Percentiles rank a stretch among this genome's conserved stretches.
Evolutionary conservation across 208 protist species (phyloP).

Genomic region (Trichomonas gallinae): DNA sequence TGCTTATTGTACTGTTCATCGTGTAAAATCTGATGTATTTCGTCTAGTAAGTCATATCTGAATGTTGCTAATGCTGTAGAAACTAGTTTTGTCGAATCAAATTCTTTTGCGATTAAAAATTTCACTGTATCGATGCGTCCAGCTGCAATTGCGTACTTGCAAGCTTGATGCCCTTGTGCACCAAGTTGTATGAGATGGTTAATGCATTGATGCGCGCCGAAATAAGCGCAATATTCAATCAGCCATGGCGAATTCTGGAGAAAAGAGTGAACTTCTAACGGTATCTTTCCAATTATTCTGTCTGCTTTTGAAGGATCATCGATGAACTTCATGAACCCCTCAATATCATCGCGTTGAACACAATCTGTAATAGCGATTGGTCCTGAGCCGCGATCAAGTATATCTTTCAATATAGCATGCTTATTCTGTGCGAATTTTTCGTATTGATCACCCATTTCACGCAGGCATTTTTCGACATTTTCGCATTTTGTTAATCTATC

Average conservation of each 20-base stretch:
- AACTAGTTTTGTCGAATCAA: background rate
- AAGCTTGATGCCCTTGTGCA: background rate
- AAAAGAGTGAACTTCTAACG: background rate
- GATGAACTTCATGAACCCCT: background rate
- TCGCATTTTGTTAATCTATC: background rate
- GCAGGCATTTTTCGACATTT: background rate
- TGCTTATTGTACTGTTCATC: background rate
- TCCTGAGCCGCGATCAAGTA: background rate
- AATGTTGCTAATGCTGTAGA: background rate
- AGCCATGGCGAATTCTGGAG: background rate
- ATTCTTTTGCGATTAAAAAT: background rate
- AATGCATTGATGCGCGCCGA: background rate
- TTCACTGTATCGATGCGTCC: background rate
- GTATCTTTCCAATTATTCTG: background rate
- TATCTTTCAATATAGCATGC: background rate
- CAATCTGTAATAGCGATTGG: background rate
- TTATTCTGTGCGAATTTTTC: background rate
- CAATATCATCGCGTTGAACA: background rate
- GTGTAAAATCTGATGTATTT: background rate
- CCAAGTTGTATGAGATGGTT: background rate
- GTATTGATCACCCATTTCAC: background rate
- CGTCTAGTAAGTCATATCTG: background rate
- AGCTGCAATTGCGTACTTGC: background rate
- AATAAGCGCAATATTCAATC: background rate
- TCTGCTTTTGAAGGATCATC: background rate